Base-by-base conservation (phyloP, 257 asterid genomes). In the Ocimum tenuiflorum region DNA sequence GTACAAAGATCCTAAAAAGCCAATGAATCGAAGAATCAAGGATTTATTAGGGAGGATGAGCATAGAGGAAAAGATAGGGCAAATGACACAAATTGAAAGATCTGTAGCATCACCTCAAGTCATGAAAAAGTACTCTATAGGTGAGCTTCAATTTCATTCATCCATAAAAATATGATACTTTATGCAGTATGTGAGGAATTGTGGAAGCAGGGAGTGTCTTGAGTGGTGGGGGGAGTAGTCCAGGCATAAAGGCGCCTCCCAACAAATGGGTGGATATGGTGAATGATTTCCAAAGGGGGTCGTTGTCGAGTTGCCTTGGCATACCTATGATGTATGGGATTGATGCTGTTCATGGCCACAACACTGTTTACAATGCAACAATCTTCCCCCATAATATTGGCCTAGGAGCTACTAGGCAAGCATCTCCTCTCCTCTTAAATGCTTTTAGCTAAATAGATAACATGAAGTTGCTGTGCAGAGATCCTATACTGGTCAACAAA, bases 21-120 rank as follows among this genome's bases (percentile, higher is more conserved):
- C 85, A 19, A 19, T 84, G 0, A 76, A 75, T 45, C 63, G 20
- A 1, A 75, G 95, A 76, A 80, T 86, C 65, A 77, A 77, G 65
- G 95, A 86, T 67, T 64, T 87, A 5, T 52, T 87, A 71, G 36
- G 45, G 39, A 78, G 89, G 78, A 87, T 87, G 92, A 87, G 74
- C 4, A 72, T 85, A 11, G 79, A 76, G 27, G 95, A 87, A 69
- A 87, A 87, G 72, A 81, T 87, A 54, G 95, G 95, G 60, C 95
- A 85, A 72, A 88, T 85, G 92, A 78, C 74, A 54, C 92, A 85
- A 68, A 85, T 83, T 3, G 92, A 88, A 20, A 80, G 86, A 33
- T 1, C 71, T 2, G 88, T 81, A 7, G 95, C 90, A 36, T 76
- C 88, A 2, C 24, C 73, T 5, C 55, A 79, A 13, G 87, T 74